Conservation (phyloP, 345 rosid species). For the Geranium rotundifolium region DNA sequence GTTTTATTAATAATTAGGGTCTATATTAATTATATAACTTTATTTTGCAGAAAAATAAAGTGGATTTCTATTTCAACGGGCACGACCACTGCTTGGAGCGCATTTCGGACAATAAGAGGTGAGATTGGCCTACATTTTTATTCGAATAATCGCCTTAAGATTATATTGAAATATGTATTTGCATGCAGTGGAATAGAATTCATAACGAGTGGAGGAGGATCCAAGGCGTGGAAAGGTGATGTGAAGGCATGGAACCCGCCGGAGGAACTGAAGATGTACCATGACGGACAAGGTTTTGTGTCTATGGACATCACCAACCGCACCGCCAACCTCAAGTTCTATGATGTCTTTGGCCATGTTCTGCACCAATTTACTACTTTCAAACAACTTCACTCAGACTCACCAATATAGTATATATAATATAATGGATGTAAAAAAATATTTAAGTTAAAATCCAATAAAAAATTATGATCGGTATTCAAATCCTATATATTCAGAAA, state of each 20-base stretch:
- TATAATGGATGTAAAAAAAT: no score
- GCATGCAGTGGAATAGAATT: slow-evolving; percentile 36
- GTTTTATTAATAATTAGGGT: no score
- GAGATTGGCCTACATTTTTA: no score
- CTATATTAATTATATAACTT: no score
- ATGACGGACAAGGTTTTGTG: slow-evolving; percentile 80
- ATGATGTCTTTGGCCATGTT: slow-evolving; percentile 41
- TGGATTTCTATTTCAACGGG: slow-evolving; percentile 66
- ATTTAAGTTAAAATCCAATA: no score
- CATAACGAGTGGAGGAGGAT: slow-evolving; percentile 75
- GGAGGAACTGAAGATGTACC: slow-evolving; percentile 45
- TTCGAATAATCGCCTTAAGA: neutral
- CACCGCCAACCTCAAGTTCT: slow-evolving; percentile 21
- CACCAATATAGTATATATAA: no score
- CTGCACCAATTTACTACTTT: slow-evolving; percentile 34
- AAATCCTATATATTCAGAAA: no score
- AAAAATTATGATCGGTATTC: no score
- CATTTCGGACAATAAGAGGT: slow-evolving; percentile 51
- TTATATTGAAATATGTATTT: neutral
- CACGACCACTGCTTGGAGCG: slow-evolving; percentile 86
- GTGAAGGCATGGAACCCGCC: slow-evolving; percentile 32
- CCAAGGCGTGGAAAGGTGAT: slow-evolving; percentile 72
- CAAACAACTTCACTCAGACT: slow-evolving; percentile 10
- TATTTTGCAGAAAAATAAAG: slow-evolving; percentile 37
- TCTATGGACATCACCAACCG: slow-evolving; percentile 30